Conservation (phyloP, 2,329 filamentous ascomycete species). For the Arthrocladium fulminans region DNA sequence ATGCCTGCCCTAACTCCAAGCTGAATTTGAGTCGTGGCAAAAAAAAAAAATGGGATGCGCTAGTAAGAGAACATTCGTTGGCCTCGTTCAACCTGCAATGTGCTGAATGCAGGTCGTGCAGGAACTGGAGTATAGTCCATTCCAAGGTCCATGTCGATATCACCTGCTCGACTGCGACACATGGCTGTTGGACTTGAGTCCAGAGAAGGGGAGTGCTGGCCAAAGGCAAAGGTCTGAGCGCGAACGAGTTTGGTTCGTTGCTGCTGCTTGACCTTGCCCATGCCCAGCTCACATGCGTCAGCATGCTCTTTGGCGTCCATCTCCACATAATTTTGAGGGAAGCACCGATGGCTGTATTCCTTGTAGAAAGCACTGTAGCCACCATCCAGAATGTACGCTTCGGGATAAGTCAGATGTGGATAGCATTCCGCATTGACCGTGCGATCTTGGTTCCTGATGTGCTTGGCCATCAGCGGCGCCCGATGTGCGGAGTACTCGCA, state of each 20-base stretch:
- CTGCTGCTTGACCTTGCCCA: conserved; percentile 69
- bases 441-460: conserved; percentile 82
- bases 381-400: conserved; percentile 93
- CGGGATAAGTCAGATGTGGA: conserved; percentile 83
- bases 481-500: conserved; percentile 98
- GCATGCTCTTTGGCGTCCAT: conserved; percentile 92
- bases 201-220: conserved; percentile 55
- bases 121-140: conserved; percentile 20
- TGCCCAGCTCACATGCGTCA: conserved; percentile 84
- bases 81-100: conserved; percentile 13
- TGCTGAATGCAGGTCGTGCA: conserved; percentile 14
- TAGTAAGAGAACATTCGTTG: conserved; percentile 22
- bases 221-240: conserved; percentile 92
- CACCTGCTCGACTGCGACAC: conserved; percentile 27
- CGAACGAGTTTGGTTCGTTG: conserved; percentile 76
- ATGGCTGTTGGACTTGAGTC: conserved; percentile 55
- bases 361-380: conserved; percentile 92
- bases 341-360: conserved; percentile 70
- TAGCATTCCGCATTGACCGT: conserved; percentile 77
- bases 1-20: conserved; percentile 17
- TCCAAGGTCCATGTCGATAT: conserved; percentile 22
- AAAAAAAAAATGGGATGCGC: conserved; percentile 12
- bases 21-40: conserved; percentile 16
- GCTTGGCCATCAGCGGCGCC: conserved; percentile 91
- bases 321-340: conserved; percentile 89